phyloP scores from a whole-genome alignment of 345 rosid species.

The Eucalyptus albens region DNA sequence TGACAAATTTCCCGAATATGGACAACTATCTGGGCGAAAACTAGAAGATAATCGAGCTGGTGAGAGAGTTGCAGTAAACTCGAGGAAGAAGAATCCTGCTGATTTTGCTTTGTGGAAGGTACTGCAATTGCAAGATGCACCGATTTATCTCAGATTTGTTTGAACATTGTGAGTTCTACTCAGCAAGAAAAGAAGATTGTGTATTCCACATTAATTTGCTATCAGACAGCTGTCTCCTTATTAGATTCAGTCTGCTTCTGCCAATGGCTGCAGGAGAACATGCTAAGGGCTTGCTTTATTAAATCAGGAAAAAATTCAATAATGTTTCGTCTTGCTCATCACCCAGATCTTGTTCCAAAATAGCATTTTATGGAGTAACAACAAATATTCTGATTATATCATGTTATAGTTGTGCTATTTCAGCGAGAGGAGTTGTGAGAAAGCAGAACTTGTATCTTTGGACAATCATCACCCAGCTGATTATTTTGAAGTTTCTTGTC shows the following conservation, averaged over 20 bases:
- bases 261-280: not conserved
- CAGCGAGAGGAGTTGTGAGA: not conserved
- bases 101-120: constrained; percentile 98
- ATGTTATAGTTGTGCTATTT: not conserved
- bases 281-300: not conserved
- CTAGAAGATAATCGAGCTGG: constrained; percentile 93
- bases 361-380: not conserved
- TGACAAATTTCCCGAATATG: constrained; percentile 62
- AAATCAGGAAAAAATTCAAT: not conserved
- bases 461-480: not conserved
- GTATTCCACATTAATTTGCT: not conserved
- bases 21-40: constrained; percentile 73
- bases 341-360: not conserved
- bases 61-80: constrained; percentile 86
- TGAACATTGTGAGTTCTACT: not conserved
- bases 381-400: not conserved
- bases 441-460: not conserved
- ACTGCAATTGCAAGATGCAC: not conserved
- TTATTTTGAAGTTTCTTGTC: not conserved
- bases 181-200: not conserved
- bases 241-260: not conserved
- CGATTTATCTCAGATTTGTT: not conserved
- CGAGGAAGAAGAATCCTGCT: constrained; percentile 85
- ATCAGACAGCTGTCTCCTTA: not conserved
- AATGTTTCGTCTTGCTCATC: not conserved